Evolutionary conservation across 164 flowering plant genomes (phyloP).

Genomic region (Nelumbo lutea): DNA sequence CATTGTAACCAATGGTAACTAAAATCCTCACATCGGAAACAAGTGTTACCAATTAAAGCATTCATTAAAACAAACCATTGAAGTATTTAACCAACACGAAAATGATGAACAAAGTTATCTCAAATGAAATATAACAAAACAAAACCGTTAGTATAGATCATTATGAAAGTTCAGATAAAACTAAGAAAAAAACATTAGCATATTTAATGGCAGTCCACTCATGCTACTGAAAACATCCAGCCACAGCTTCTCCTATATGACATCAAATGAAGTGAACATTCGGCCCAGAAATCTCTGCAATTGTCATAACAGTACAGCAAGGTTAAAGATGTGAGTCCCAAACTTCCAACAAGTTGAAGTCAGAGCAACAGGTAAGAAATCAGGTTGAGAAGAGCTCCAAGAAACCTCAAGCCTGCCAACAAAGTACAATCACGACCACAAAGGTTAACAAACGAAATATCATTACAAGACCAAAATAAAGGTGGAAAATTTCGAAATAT

Average conservation of each 20-base stretch:
- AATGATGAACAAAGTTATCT: neutral
- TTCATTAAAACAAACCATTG: slow-evolving; percentile 3
- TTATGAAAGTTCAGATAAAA: slow-evolving; percentile 10
- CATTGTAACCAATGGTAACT: neutral
- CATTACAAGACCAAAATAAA: slow-evolving; percentile 12
- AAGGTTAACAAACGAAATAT: slow-evolving; percentile 10
- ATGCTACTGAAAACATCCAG: slow-evolving; percentile 3
- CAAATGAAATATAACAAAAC: slow-evolving; percentile 10
- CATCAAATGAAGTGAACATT: slow-evolving; percentile 17
- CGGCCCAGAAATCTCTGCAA: slow-evolving; percentile 64
- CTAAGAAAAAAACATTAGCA: slow-evolving; percentile 15
- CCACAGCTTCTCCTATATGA: slow-evolving; percentile 14
- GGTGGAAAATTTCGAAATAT: too few species aligned
- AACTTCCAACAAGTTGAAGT: slow-evolving; percentile 78
- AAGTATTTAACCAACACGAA: slow-evolving; percentile 5
- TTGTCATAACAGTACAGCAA: slow-evolving; percentile 91
- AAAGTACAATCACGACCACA: slow-evolving; percentile 20
- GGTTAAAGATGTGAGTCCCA: slow-evolving; percentile 92
- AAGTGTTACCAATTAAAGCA: neutral
- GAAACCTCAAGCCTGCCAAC: slow-evolving; percentile 65
- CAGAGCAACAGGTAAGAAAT: slow-evolving; percentile 80
- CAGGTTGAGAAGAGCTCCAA: slow-evolving; percentile 73
- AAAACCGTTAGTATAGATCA: slow-evolving; percentile 21
- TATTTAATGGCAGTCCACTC: neutral
- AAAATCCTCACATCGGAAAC: slow-evolving; percentile 5